phyloP scores from a whole-genome alignment of 164 flowering plant species.

The Dillenia turbinata region DNA sequence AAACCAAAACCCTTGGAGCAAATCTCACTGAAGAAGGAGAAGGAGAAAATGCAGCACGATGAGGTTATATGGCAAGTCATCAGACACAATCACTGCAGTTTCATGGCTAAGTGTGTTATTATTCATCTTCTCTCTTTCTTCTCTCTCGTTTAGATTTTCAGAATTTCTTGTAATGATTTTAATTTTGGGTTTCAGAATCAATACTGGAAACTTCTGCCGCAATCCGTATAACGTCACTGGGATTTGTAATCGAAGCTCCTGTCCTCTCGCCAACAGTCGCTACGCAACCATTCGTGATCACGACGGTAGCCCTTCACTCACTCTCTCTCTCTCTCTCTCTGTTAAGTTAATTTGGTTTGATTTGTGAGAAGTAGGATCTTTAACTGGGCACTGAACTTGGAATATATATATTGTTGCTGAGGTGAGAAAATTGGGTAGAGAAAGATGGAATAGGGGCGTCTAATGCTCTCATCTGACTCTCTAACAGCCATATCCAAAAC shows the following conservation, averaged over 20 bases:
- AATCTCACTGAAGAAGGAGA: background rate
- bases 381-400: no score
- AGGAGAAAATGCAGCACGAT: slow-evolving; percentile 78
- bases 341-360: background rate
- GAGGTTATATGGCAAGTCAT: slow-evolving; percentile 93
- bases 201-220: slow-evolving; percentile 76
- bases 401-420: no score
- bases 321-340: background rate
- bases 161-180: background rate
- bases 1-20: no score
- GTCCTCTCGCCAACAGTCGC: slow-evolving; percentile 96
- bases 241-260: slow-evolving; percentile 87
- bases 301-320: slow-evolving; percentile 33
- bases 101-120: slow-evolving; percentile 74
- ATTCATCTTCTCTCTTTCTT: background rate
- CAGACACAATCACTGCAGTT: slow-evolving; percentile 93
- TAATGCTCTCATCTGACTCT: no score
- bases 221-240: slow-evolving; percentile 92
- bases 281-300: slow-evolving; percentile 85
- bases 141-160: background rate
- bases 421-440: no score
- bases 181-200: slow-evolving; percentile 37
- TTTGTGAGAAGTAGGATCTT: no score
- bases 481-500: no score
- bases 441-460: no score